A percentile compares a stretch with the other conserved stretches of the same genome.
These are phyloP conservation scores for Pseudogymnoascus sp. DNA, from an alignment of 2,329 filamentous ascomycete species.

Conservation along the genomic window DNA sequence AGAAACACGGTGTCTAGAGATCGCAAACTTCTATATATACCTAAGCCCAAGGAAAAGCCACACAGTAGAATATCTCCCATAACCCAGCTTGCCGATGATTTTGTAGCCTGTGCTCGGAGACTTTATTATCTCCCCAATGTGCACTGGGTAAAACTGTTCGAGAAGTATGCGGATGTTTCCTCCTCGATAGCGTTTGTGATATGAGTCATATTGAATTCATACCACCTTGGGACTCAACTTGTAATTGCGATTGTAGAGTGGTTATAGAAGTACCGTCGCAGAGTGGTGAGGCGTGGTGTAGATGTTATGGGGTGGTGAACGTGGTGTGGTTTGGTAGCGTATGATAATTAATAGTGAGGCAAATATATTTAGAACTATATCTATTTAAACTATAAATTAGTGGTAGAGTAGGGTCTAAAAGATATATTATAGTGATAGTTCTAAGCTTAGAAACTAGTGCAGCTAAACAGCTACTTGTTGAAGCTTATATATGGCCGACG, in stretches of 20 bases:
- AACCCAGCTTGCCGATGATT: conserved; percentile 37
- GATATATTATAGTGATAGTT: no score
- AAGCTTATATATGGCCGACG: no score
- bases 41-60: conserved; percentile 33
- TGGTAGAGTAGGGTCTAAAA: no score
- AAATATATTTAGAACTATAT: no score
- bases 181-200: conserved; percentile 9
- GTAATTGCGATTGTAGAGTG: neutral
- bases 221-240: neutral
- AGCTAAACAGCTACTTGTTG: no score
- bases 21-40: neutral
- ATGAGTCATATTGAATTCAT: neutral
- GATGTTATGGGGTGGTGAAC: neutral
- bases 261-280: neutral
- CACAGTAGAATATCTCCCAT: conserved; percentile 36
- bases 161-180: conserved; percentile 21
- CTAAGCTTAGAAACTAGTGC: no score
- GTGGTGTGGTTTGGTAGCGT: neutral
- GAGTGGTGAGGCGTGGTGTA: neutral
- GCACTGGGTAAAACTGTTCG: conserved; percentile 34
- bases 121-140: conserved; percentile 34
- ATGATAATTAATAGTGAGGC: no score
- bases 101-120: conserved; percentile 33
- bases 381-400: no score
- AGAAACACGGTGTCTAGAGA: neutral